These are phyloP conservation scores for Graphilbum ipis-grandicollis DNA, from an alignment of 2,329 filamentous ascomycete species.

Conservation along the genomic window DNA sequence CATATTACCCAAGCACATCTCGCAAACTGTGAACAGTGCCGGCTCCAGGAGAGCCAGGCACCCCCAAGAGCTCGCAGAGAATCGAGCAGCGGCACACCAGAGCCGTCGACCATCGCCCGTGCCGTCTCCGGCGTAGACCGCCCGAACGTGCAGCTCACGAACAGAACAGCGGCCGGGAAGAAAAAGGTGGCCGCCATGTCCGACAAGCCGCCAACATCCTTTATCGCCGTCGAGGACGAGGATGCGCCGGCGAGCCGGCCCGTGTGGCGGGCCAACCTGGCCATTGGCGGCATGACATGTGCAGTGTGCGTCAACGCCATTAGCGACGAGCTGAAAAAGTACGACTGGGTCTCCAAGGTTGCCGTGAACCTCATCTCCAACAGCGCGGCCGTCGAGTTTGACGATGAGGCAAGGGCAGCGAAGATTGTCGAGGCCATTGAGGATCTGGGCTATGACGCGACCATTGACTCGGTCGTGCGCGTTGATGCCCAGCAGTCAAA, in stretches of 20 bases:
- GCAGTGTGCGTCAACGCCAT: conserved; percentile 49
- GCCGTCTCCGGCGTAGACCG: background rate
- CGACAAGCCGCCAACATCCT: conserved; percentile 11
- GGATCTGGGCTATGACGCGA: conserved; percentile 48
- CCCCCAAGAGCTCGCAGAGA: background rate
- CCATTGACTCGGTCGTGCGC: conserved; percentile 31
- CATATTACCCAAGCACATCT: conserved; percentile 17
- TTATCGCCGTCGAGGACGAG: conserved; percentile 19
- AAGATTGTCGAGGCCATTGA: conserved; percentile 36
- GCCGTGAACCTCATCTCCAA: conserved; percentile 50
- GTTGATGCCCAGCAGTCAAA: conserved; percentile 11
- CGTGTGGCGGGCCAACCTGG: conserved; percentile 35
- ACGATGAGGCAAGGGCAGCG: conserved; percentile 25
- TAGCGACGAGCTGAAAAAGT: conserved; percentile 37
- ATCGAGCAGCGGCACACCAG: background rate
- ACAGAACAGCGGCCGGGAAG: background rate
- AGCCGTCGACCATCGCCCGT: no score
- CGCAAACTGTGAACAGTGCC: conserved; percentile 25
- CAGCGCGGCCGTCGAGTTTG: conserved; percentile 44
- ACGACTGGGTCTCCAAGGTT: conserved; percentile 38
- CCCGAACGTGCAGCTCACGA: background rate
- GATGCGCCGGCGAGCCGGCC: conserved; percentile 13
- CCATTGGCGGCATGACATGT: conserved; percentile 59
- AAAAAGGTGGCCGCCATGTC: conserved; percentile 4
- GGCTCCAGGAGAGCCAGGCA: conserved; percentile 7